Evolutionary conservation across 164 flowering plant genomes (phyloP).

Genomic region (Pachysandra terminalis): DNA sequence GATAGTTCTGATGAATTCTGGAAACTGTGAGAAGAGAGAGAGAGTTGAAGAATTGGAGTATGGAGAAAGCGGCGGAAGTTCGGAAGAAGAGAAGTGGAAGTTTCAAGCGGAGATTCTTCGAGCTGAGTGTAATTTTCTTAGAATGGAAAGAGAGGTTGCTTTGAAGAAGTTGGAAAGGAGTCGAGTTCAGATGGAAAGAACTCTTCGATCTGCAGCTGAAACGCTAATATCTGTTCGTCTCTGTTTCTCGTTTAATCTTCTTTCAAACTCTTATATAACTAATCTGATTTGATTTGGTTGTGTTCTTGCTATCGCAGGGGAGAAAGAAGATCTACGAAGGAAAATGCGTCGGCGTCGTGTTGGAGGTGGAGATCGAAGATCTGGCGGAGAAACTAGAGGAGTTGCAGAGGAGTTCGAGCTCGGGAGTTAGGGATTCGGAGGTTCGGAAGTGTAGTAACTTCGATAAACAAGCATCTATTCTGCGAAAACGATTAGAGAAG

Average conservation of each 20-base stretch:
- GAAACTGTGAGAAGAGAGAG: conserved; percentile 35
- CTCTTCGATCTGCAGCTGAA: conserved; percentile 53
- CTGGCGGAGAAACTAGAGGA: conserved; percentile 48
- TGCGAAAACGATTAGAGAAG: conserved; percentile 47
- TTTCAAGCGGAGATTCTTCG: conserved; percentile 83
- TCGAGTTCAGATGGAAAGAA: conserved; percentile 39
- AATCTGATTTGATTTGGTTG: neutral
- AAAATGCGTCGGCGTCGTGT: conserved; percentile 24
- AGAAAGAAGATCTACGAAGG: conserved; percentile 57
- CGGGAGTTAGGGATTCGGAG: conserved; percentile 26
- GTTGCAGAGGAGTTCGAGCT: conserved; percentile 31
- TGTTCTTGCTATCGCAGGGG: conserved; percentile 34
- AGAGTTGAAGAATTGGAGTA: conserved; percentile 27
- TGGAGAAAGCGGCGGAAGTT: conserved; percentile 13
- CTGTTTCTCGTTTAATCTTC: conserved; percentile 2
- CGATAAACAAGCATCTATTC: conserved; percentile 52
- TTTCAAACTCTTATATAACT: neutral
- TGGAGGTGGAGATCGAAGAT: conserved; percentile 60
- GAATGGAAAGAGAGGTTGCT: conserved; percentile 75
- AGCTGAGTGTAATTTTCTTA: conserved; percentile 76
- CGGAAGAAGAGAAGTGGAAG: conserved; percentile 53
- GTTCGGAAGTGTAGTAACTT: conserved; percentile 42
- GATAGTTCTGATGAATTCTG: conserved; percentile 30
- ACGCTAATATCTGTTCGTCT: conserved; percentile 54
- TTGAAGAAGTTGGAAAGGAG: conserved; percentile 60